Conservation (phyloP, 331 rosid genomes). For the Phaseolus coccineus region DNA sequence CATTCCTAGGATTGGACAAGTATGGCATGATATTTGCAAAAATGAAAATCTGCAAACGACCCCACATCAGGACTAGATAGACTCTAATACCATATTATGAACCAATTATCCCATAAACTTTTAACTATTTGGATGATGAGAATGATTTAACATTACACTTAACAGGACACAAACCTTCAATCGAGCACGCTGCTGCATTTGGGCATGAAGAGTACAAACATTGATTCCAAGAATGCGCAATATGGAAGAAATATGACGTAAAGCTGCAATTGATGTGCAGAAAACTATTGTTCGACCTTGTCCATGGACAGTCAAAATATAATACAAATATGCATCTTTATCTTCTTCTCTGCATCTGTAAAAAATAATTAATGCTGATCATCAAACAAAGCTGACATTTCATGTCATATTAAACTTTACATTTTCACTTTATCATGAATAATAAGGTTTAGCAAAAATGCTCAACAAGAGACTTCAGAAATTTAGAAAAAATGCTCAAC, state of each 20-base stretch:
- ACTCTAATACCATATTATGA: not conserved
- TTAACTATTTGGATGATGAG: not conserved
- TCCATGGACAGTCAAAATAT: constrained; percentile 84
- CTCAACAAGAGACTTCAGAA: too few relatives aligned
- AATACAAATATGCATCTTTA: constrained; percentile 91
- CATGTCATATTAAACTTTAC: constrained; percentile 31
- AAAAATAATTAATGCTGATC: constrained; percentile 21
- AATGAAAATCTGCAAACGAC: not conserved
- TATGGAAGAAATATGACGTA: constrained; percentile 86
- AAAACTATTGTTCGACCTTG: constrained; percentile 95
- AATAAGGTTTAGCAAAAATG: constrained; percentile 36
- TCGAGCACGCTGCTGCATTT: constrained; percentile 94
- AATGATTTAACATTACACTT: not conserved
- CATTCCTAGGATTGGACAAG: not conserved
- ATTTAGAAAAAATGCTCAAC: constrained; percentile 33
- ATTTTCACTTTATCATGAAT: constrained; percentile 17
- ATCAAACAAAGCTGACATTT: constrained; percentile 31
- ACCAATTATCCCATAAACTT: not conserved
- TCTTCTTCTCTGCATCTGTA: constrained; percentile 96
- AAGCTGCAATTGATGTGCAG: constrained; percentile 90
- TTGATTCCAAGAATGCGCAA: constrained; percentile 75
- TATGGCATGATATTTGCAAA: not conserved
- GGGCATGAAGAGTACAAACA: constrained; percentile 89
- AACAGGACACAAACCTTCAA: constrained; percentile 67
- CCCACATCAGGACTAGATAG: not conserved